Evolutionary conservation across 164 flowering plant species (phyloP).

Genomic region (Akebia trifoliata): DNA sequence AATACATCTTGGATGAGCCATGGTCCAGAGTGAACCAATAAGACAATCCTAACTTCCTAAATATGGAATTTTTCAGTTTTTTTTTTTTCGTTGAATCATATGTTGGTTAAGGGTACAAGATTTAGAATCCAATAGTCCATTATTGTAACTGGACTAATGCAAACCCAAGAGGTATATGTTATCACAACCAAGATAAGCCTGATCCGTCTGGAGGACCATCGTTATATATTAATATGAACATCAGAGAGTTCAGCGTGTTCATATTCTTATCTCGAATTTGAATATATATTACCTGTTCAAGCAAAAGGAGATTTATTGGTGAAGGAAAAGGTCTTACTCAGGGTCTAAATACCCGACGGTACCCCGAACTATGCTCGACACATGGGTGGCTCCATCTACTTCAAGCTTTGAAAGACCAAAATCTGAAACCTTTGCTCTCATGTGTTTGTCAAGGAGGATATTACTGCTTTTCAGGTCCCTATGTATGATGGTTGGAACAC

Average conservation of each 20-base stretch:
- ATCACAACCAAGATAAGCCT: too few relatives aligned
- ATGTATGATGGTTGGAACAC: too few relatives aligned
- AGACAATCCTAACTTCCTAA: too few relatives aligned
- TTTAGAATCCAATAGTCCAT: too few relatives aligned
- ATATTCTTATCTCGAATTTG: not conserved
- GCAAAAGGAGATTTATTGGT: not conserved
- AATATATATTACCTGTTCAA: not conserved
- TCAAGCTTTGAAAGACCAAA: too few relatives aligned
- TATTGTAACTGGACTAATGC: too few relatives aligned
- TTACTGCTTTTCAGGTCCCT: slow-evolving; percentile 94
- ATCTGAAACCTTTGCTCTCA: slow-evolving; percentile 92
- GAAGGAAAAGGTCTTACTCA: slow-evolving; percentile 51
- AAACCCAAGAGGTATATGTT: too few relatives aligned
- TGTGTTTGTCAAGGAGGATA: slow-evolving; percentile 84
- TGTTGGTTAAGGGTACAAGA: too few relatives aligned
- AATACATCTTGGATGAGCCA: too few relatives aligned
- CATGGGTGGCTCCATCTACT: slow-evolving; percentile 81
- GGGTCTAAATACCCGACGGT: slow-evolving; percentile 96
- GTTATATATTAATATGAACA: not conserved
- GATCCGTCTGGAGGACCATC: not conserved
- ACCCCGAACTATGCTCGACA: slow-evolving; percentile 91
- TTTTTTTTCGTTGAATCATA: too few relatives aligned
- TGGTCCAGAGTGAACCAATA: too few relatives aligned
- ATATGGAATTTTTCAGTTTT: too few relatives aligned
- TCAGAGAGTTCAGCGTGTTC: not conserved